phyloP scores from a whole-genome alignment of 73 alveolate species.

The Tetrahymena thermophila region DNA sequence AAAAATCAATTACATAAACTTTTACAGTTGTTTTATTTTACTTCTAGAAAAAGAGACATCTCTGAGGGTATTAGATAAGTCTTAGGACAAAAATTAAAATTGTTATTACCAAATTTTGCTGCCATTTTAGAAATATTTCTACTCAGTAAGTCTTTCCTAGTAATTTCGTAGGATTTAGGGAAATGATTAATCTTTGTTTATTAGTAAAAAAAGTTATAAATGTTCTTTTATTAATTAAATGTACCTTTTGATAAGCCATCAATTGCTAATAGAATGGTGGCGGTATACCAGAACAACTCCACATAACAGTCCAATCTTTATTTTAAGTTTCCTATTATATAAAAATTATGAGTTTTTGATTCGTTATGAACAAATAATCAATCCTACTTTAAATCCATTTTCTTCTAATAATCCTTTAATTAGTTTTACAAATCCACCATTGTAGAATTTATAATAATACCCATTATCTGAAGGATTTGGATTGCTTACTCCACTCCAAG shows the following conservation, averaged over 20 bases:
- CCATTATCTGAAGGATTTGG: conserved; percentile 15
- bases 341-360: neutral
- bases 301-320: conserved; percentile 37
- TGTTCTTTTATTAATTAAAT: neutral
- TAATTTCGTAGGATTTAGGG: conserved; percentile 68
- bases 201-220: neutral
- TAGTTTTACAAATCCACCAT: conserved; percentile 11
- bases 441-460: conserved; percentile 24
- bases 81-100: conserved; percentile 62
- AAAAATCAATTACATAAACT: neutral
- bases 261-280: conserved; percentile 6
- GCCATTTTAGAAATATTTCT: conserved; percentile 54
- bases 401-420: conserved; percentile 38
- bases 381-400: conserved; percentile 21
- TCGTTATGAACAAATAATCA: neutral
- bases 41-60: conserved; percentile 24
- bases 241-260: conserved; percentile 20
- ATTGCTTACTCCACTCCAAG: neutral
- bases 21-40: conserved; percentile 16
- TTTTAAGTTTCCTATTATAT: conserved; percentile 10
- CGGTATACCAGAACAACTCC: conserved; percentile 24
- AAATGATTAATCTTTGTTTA: conserved; percentile 51
- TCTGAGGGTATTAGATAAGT: conserved; percentile 68
- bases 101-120: conserved; percentile 43
- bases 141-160: conserved; percentile 59